phyloP scores from a whole-genome alignment of 139 green algal genomes.

The Volvox reticuliferus region DNA sequence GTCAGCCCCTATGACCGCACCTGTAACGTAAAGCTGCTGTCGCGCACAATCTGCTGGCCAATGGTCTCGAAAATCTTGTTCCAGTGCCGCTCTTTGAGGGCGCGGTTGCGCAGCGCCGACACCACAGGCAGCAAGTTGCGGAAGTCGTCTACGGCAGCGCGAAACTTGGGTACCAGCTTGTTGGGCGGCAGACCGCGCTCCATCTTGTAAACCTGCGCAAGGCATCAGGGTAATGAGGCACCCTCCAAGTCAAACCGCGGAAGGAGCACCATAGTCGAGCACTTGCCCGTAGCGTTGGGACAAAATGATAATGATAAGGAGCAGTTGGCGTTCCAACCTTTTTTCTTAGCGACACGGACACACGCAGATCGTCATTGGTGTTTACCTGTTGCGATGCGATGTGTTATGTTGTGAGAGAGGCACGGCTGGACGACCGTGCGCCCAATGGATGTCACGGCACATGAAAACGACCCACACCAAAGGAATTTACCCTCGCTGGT shows the following conservation, averaged over 20 bases:
- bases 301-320: no score
- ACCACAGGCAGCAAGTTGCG: constrained; percentile 72
- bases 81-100: constrained; percentile 85
- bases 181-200: constrained; percentile 83
- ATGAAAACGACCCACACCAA: no score
- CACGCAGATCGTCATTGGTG: no score
- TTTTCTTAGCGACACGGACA: background rate
- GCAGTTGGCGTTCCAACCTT: background rate
- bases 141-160: constrained; percentile 72
- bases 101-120: constrained; percentile 70
- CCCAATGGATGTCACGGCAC: no score
- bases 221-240: background rate
- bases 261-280: no score
- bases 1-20: constrained; percentile 21
- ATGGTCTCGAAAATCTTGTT: constrained; percentile 77
- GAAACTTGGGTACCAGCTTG: constrained; percentile 76
- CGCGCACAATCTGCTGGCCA: constrained; percentile 53
- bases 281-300: no score
- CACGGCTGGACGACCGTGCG: no score
- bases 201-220: constrained; percentile 64
- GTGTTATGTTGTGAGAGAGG: no score
- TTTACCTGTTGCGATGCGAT: no score
- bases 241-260: no score
- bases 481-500: no score
- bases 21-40: constrained; percentile 76